Evolutionary conservation across 2,329 filamentous ascomycete species (phyloP).

Genomic region (Xylaria digitata): DNA sequence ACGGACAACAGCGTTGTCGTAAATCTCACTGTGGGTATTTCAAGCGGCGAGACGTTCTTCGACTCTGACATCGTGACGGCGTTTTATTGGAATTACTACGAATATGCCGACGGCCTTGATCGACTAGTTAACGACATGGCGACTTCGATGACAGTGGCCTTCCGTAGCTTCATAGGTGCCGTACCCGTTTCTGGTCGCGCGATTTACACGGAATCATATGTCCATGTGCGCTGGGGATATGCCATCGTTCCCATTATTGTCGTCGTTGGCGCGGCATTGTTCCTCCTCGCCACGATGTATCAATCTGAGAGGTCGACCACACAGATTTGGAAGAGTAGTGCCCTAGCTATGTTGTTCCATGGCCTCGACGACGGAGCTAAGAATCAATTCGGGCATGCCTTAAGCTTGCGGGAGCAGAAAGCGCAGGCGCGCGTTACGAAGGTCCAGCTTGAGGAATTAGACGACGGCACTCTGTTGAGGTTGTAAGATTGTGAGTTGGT

Average conservation of each 20-base stretch:
- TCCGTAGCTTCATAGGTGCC: constrained; percentile 48
- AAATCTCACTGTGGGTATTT: constrained; percentile 51
- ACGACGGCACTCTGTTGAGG: constrained; percentile 20
- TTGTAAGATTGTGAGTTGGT: constrained; percentile 1
- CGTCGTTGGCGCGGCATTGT: constrained; percentile 47
- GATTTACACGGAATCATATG: constrained; percentile 48
- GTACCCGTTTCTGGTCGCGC: constrained; percentile 48
- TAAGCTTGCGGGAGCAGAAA: constrained; percentile 43
- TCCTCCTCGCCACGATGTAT: constrained; percentile 47
- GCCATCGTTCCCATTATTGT: constrained; percentile 49
- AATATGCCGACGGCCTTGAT: constrained; percentile 50
- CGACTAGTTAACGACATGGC: constrained; percentile 52
- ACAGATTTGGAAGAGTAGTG: constrained; percentile 52
- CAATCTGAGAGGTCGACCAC: constrained; percentile 40
- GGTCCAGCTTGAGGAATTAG: constrained; percentile 45
- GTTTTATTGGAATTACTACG: constrained; percentile 56
- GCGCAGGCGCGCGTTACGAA: constrained; percentile 43
- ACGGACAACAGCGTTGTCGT: constrained; percentile 47
- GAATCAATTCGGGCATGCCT: constrained; percentile 40
- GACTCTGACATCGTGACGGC: constrained; percentile 54
- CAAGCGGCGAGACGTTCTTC: constrained; percentile 50
- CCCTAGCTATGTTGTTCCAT: constrained; percentile 52
- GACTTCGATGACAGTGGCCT: constrained; percentile 51
- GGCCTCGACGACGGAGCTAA: constrained; percentile 50
- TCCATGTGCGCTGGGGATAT: constrained; percentile 53